Conservation (phyloP, 129 eudicot species). For the Saussurea involucrata region DNA sequence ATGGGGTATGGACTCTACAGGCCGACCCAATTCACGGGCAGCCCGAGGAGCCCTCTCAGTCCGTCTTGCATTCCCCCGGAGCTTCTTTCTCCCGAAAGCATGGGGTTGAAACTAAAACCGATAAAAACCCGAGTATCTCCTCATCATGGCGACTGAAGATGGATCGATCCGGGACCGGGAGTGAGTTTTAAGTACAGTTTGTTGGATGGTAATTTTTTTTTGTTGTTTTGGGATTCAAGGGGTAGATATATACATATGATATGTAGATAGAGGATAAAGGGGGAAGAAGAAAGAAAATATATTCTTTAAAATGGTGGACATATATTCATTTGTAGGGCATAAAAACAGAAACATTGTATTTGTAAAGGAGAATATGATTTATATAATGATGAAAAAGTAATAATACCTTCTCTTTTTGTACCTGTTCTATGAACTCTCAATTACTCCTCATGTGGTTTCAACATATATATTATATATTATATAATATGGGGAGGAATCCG, state of each 20-base stretch:
- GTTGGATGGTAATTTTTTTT: conserved; percentile 6
- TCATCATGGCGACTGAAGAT: not conserved
- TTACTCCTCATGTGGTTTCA: conserved; percentile 17
- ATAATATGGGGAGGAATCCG: too few species aligned
- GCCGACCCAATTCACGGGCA: conserved; percentile 56
- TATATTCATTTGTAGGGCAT: conserved; percentile 38
- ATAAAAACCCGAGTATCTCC: conserved; percentile 76
- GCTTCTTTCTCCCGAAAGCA: conserved; percentile 92
- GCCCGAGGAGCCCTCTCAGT: conserved; percentile 94
- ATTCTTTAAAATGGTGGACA: conserved; percentile 34
- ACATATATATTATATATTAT: too few species aligned
- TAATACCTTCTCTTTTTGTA: conserved; percentile 20
- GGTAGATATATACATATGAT: conserved; percentile 27
- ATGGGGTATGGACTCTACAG: conserved; percentile 85
- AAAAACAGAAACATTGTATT: conserved; percentile 39
- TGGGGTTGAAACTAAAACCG: conserved; percentile 97
- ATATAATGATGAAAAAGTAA: conserved; percentile 13
- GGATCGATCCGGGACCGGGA: not conserved
- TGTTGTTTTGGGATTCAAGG: conserved; percentile 6
- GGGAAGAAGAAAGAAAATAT: conserved; percentile 20
- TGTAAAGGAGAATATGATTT: conserved; percentile 37
- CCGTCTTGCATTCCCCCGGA: conserved; percentile 86
- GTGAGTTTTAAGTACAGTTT: conserved; percentile 18
- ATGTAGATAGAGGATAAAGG: conserved; percentile 31
- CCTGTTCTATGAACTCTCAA: conserved; percentile 28